Percentiles rank a stretch among this genome's conserved stretches.
phyloP scores from a whole-genome alignment of 352 stramenopile genomes.

The Proteromonas lacertae region DNA sequence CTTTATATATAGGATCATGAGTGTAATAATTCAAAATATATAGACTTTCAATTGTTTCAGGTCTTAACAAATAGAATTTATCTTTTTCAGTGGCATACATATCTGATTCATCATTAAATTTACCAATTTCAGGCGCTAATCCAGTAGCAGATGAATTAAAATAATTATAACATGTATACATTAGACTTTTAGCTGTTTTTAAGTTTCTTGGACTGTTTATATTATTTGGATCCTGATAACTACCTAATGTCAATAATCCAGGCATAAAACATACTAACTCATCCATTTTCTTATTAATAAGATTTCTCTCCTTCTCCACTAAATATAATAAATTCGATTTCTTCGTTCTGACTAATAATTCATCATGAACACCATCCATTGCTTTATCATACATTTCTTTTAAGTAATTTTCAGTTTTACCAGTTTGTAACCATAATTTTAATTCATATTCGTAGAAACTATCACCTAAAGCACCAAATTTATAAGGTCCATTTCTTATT shows the following conservation, averaged over 20 bases:
- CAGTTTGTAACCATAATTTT: slow-evolving; percentile 82
- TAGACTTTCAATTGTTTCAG: too few species aligned
- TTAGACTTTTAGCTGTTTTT: slow-evolving; percentile 37
- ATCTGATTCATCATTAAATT: slow-evolving; percentile 18
- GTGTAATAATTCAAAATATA: too few species aligned
- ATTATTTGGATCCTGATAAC: slow-evolving; percentile 19
- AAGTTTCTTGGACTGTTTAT: slow-evolving; percentile 25
- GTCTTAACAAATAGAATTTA: too few species aligned
- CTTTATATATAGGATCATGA: too few species aligned
- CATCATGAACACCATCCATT: slow-evolving; percentile 53
- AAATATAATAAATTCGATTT: slow-evolving; percentile 25
- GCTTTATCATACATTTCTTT: slow-evolving; percentile 60
- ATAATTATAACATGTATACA: slow-evolving; percentile 65
- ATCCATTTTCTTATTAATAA: slow-evolving; percentile 47
- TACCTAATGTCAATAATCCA: slow-evolving; percentile 60
- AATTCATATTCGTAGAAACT: slow-evolving; percentile 93
- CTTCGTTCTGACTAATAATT: slow-evolving; percentile 28
- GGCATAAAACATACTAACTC: slow-evolving; percentile 80
- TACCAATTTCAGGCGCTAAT: slow-evolving; percentile 57
- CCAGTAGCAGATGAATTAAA: slow-evolving; percentile 55
- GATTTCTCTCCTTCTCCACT: slow-evolving; percentile 11
- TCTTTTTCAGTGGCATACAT: too few species aligned
- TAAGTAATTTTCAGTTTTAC: slow-evolving; percentile 23
- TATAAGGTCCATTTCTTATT: slow-evolving; percentile 20
- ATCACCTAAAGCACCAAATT: slow-evolving; percentile 65